Evolutionary conservation across 2,329 filamentous ascomycete genomes (phyloP).

Genomic region (Pseudohalonectria lignicola): DNA sequence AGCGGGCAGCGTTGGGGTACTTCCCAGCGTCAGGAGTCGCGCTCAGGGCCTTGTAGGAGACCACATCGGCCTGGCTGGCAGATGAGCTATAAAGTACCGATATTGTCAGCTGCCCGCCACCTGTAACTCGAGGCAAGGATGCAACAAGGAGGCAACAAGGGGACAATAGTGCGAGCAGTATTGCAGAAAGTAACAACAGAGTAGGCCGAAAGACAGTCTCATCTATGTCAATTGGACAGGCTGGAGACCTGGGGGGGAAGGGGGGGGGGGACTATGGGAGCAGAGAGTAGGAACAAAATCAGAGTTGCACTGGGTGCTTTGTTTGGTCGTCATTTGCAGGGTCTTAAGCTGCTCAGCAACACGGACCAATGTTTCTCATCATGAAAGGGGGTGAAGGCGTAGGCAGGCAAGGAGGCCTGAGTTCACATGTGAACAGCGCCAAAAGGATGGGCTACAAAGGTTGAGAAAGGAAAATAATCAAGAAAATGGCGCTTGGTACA

Average conservation of each 20-base stretch:
- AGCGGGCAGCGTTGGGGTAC: conserved; percentile 89
- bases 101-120: no score
- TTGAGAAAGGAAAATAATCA: conserved; percentile 2
- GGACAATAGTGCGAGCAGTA: background rate
- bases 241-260: no score
- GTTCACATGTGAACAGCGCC: background rate
- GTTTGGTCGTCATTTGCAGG: conserved; percentile 62
- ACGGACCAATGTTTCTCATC: conserved; percentile 61
- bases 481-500: conserved; percentile 26
- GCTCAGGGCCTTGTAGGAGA: conserved; percentile 82
- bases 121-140: no score
- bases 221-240: no score
- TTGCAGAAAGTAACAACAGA: background rate
- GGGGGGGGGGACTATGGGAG: conserved; percentile 28
- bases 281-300: conserved; percentile 24
- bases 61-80: conserved; percentile 91
- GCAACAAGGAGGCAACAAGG: no score
- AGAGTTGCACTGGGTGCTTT: conserved; percentile 59
- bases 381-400: background rate
- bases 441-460: conserved; percentile 5
- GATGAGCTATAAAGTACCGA: conserved; percentile 38
- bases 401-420: background rate
- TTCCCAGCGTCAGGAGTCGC: conserved; percentile 67
- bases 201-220: background rate
- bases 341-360: conserved; percentile 62